Evolutionary conservation across 805 yeast genomes (phyloP), one percentile per base, ranked within the genome.

Genomic region (Lipomyces oligophaga): DNA sequence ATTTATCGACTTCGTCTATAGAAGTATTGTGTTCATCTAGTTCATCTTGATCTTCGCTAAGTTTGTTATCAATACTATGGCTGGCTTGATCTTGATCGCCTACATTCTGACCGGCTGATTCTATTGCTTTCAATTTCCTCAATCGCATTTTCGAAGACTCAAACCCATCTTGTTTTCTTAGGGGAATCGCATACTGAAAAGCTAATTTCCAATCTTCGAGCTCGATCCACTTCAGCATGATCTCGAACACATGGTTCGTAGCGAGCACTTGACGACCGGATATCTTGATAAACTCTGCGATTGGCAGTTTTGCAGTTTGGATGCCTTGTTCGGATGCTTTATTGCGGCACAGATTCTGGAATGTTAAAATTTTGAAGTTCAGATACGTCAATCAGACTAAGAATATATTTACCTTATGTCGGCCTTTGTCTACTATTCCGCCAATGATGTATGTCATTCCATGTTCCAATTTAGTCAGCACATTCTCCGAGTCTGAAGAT

Each of bases 341-440:
- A 54, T 83, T 75, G 38, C 78, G 73, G 64, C 98, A 90, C 27
- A 90, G 66, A 53, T 74, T 72, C 65, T 86, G 85, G 68, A 88
- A 82, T 15, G 21, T 1, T n/a, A n/a, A n/a, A n/a, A n/a, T n/a
- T n/a, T n/a, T n/a, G n/a, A 11, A 11, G n/a, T n/a, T 32, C 8
- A 32, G n/a, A n/a, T n/a, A n/a, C n/a, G 8, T 8, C 7, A 32
- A n/a, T n/a, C n/a, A n/a, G n/a, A n/a, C n/a, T n/a, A 5, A 35
- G 26, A 5, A 21, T 15, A 8, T 16, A 15, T 34, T 7, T 28
- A 45, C 46, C 44, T 58, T 58, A 43, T 60, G 52, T 58, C 97
- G 76, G 49, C 94, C 94, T 64, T 90, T 90, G 64, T 90, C 98
- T 2, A 90, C 97, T 46, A 90, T 90, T 0, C 97, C 98, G 7